phyloP scores from a whole-genome alignment of 106 monocot genomes.

The Acorus gramineus region DNA sequence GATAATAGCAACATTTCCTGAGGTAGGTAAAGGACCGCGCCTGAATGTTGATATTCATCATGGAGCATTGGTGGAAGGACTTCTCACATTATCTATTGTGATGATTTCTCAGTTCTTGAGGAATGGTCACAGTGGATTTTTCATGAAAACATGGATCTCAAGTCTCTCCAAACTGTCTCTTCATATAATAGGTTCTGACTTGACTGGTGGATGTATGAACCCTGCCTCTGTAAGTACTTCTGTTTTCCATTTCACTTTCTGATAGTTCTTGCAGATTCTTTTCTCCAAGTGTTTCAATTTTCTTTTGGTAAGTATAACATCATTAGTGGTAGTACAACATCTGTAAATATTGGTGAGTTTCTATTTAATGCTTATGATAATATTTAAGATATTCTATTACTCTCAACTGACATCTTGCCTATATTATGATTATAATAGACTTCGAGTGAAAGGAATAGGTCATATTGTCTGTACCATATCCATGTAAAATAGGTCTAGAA shows the following conservation, averaged over 20 bases:
- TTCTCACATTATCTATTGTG: constrained; percentile 67
- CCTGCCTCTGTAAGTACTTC: constrained; percentile 79
- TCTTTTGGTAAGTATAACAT: neutral
- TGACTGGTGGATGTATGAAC: constrained; percentile 98
- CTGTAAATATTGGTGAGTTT: too few relatives aligned
- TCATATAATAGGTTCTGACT: constrained; percentile 78
- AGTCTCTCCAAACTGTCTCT: constrained; percentile 65
- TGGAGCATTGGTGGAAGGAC: constrained; percentile 82
- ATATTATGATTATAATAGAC: too few relatives aligned
- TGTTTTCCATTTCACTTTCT: neutral
- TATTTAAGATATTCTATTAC: too few relatives aligned
- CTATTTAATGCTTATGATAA: too few relatives aligned
- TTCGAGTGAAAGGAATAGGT: too few relatives aligned
- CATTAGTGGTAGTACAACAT: neutral
- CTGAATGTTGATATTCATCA: constrained; percentile 66
- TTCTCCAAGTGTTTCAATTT: neutral
- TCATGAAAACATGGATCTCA: constrained; percentile 92
- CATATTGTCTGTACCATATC: too few relatives aligned
- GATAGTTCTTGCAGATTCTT: neutral
- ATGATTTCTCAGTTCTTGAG: constrained; percentile 55
- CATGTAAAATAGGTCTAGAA: too few relatives aligned
- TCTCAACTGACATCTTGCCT: too few relatives aligned
- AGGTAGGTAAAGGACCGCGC: constrained; percentile 68
- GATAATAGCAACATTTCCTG: constrained; percentile 41
- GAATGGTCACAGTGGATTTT: constrained; percentile 64